Base-by-base conservation (phyloP, 495 filamentous ascomycete species). In the Hypoxylon fragiforme region DNA sequence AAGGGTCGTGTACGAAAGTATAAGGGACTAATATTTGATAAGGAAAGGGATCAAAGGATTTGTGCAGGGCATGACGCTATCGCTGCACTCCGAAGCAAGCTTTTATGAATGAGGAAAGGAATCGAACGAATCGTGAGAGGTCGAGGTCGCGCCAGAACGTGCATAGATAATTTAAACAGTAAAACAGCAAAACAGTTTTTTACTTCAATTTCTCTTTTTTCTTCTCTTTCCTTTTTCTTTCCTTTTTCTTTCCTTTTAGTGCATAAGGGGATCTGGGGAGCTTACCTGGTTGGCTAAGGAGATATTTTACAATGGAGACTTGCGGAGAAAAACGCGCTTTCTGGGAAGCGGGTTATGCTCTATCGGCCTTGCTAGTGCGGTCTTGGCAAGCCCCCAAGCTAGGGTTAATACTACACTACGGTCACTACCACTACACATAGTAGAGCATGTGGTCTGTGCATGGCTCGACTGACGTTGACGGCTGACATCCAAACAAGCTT, bases 21-120 rank as follows among this genome's bases (percentile, higher is more conserved):
- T n/a, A n/a, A n/a, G n/a, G n/a, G n/a, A n/a, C n/a, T n/a, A n/a
- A n/a, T n/a, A n/a, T n/a, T n/a, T n/a, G n/a, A n/a, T n/a, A n/a
- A n/a, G 41, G 50, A 54, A 38, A 37, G 24, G 41, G 50, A 54
- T 40, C 48, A 62, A 53, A 51, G 34, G 54, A 50, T 50, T 57
- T 50, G 44, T 60, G 57, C 50, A 60, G 30, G 50, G 34, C 15
- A 60, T 60, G 57, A 60, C 57, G 57, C 50, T 60, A 60, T 60
- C 34, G 20, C 26, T 22, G 41, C 38, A 20, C 30, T 19, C 51
- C 51, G 31, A 44, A 40, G 41, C 41, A 43, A 37, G 55, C 31
- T 59, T 59, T 59, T 49, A 53, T 49, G 53, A 50, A 24, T 26
- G n/a, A 18, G 21, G 39, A 22, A 15, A 36, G 22, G 15, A 8